Percentiles rank a stretch among this genome's conserved stretches.
Conservation (phyloP, 805 yeast genomes). For the Nakazawaea laoshanensis region DNA sequence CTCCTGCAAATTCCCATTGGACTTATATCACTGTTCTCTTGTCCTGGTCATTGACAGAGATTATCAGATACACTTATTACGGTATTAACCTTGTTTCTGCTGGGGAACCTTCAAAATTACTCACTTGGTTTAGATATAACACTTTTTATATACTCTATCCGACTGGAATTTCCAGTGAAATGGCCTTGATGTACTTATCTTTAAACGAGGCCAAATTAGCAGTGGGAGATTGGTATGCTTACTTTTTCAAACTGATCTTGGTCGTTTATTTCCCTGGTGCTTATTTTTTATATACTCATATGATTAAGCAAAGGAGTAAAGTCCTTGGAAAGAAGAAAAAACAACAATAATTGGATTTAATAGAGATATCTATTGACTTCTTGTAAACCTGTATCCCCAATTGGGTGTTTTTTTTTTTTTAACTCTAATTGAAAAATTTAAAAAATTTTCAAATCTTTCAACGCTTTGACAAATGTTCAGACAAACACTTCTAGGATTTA, state of each 20-base stretch:
- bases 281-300: slow-evolving; percentile 75
- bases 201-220: slow-evolving; percentile 55
- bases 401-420: no score
- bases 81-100: slow-evolving; percentile 54
- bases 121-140: slow-evolving; percentile 75
- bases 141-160: slow-evolving; percentile 82
- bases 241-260: slow-evolving; percentile 48
- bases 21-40: slow-evolving; percentile 58
- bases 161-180: slow-evolving; percentile 83
- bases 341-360: no score
- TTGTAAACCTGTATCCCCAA: no score
- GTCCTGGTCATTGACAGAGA: slow-evolving; percentile 95
- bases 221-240: slow-evolving; percentile 43
- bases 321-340: slow-evolving; percentile 41
- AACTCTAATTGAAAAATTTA: no score
- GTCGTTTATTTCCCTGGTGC: slow-evolving; percentile 79
- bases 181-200: slow-evolving; percentile 59
- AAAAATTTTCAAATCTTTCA: no score
- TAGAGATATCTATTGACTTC: no score
- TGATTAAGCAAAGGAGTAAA: slow-evolving; percentile 83
- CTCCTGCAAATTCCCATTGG: slow-evolving; percentile 53
- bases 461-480: no score
- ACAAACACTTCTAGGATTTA: no score
- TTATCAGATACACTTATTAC: slow-evolving; percentile 82
- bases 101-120: slow-evolving; percentile 39